Base-by-base conservation (phyloP, 2,329 filamentous ascomycete genomes). In the Cadophora malorum region DNA sequence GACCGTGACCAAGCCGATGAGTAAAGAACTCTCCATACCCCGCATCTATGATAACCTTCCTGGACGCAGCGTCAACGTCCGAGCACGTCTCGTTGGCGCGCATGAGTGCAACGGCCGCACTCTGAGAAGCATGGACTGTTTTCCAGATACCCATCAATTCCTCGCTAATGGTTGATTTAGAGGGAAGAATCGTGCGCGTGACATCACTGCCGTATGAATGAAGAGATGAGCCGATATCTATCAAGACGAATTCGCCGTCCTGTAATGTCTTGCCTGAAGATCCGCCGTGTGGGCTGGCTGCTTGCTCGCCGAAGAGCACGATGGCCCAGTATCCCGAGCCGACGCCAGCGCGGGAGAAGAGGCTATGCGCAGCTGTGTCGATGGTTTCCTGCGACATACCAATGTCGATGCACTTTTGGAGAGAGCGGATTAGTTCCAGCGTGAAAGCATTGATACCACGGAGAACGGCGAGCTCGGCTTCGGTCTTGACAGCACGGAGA, bases 141-240 rank as follows among this genome's bases (percentile, higher is more conserved):
- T 86, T 75, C 88, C 87, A 90, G 0, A 89, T 83, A 58, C 82
- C 79, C n/a, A 86, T 74, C 8, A 78, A 65, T 12, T 75, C 63
- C 1, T 66, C 33, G 25, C 66, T 72, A n/a, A 75, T 68, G 1
- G 19, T 72, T 0, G 69, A 70, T 35, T 65, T 66, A 0, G 53
- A 7, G 1, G 74, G 72, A 19, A 75, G 53, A 76, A 90, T 89
- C 33, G 85, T 88, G 10, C 88, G 83, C 69, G 85, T 88, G 8
- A 90, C 87, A 72, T 90, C 86, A 4, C 86, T 88, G 1, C 84
- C 86, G 75, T 90, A 90, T 0, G 86, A 86, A 47, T 85, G 80
- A 25, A 88, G 83, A 72, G 88, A 86, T 0, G 66, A 75, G 50
- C 81, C 87, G 5, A 90, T 86, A 69, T 90, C 87, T 50, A 90